These are phyloP conservation scores for Bruguiera sexangula DNA, from an alignment of 345 rosid species.

Conservation along the genomic window DNA sequence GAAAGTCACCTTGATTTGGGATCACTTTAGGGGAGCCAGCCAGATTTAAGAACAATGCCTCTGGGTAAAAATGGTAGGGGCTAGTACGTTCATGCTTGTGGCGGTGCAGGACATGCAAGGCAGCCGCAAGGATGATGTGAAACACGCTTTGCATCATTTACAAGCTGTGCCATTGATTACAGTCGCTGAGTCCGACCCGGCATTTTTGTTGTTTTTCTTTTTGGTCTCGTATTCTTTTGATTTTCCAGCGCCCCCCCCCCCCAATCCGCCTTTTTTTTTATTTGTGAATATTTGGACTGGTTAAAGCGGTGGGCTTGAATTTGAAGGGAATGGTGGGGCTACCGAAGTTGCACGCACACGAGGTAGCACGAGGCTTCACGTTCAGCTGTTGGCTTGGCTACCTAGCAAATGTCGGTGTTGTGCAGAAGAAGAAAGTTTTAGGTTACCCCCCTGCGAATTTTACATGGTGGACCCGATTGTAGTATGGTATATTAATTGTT, in stretches of 20 bases:
- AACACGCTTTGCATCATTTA: constrained; percentile 31
- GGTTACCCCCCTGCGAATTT: too few relatives aligned
- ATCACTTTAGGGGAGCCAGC: too few relatives aligned
- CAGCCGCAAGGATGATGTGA: not conserved
- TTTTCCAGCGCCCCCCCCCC: not conserved
- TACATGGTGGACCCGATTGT: too few relatives aligned
- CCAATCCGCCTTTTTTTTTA: not conserved
- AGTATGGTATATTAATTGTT: too few relatives aligned
- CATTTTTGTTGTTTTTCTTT: not conserved
- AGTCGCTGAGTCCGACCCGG: constrained; percentile 4
- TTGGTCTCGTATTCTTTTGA: constrained; percentile 1
- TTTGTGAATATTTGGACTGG: not conserved
- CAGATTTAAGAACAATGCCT: not conserved
- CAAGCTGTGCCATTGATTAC: constrained; percentile 34
- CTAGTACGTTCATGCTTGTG: not conserved
- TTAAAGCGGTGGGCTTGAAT: not conserved
- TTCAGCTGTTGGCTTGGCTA: not conserved
- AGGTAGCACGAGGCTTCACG: not conserved
- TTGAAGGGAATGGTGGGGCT: constrained; percentile 15
- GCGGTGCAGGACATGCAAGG: not conserved
- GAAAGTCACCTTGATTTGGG: too few relatives aligned
- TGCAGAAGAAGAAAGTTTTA: too few relatives aligned
- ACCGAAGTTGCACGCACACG: not conserved
- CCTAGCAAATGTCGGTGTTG: too few relatives aligned
- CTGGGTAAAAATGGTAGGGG: constrained; percentile 2